These are phyloP conservation scores for Rhodotorula babjevae DNA, from an alignment of 768 basidiomycete species.

Conservation along the genomic window DNA sequence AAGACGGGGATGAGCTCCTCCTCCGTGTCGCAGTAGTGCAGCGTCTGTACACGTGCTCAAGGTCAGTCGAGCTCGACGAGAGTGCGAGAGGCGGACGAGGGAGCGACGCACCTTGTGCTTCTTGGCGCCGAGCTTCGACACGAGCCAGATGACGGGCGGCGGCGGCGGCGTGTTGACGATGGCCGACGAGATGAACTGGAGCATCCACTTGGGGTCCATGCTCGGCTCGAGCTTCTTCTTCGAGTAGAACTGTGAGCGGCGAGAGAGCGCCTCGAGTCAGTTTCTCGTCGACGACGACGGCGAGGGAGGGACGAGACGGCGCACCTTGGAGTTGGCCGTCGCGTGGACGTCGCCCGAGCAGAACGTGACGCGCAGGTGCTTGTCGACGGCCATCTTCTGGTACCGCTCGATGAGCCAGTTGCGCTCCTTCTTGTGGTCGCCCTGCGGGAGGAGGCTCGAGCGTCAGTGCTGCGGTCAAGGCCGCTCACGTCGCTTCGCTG, in stretches of 20 bases:
- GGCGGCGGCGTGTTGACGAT: slow-evolving; percentile 89
- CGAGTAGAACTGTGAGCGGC: slow-evolving; percentile 32
- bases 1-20: slow-evolving; percentile 66
- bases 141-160: slow-evolving; percentile 71
- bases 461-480: background rate
- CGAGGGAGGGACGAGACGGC: slow-evolving; percentile 46
- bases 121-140: slow-evolving; percentile 66
- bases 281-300: background rate
- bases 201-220: slow-evolving; percentile 78
- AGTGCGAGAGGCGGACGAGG: no score
- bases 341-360: slow-evolving; percentile 91
- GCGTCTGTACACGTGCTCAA: slow-evolving; percentile 49
- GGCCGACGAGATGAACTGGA: slow-evolving; percentile 80
- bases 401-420: slow-evolving; percentile 73
- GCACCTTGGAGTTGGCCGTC: slow-evolving; percentile 58
- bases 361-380: slow-evolving; percentile 71
- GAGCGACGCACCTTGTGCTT: slow-evolving; percentile 56
- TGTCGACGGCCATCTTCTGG: slow-evolving; percentile 64
- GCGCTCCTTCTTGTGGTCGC: slow-evolving; percentile 65
- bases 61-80: background rate
- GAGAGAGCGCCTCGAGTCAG: slow-evolving; percentile 48
- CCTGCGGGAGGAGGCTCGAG: background rate
- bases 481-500: no score
- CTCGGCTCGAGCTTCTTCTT: slow-evolving; percentile 54
- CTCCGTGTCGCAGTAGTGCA: slow-evolving; percentile 77